Evolutionary conservation across 345 rosid species (phyloP).

Genomic region (Salix exigua): DNA sequence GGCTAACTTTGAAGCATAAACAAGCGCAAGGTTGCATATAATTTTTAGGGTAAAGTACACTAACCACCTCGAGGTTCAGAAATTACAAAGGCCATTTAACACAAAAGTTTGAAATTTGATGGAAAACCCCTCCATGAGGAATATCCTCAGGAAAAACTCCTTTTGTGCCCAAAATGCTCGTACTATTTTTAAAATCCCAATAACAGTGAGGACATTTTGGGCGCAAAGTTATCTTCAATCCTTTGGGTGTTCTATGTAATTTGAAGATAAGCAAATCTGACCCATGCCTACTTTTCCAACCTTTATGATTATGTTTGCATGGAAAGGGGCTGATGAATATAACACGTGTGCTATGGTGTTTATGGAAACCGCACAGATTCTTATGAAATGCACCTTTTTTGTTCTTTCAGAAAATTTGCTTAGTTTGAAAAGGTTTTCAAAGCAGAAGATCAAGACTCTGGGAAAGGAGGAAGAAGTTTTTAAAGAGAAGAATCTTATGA

Average conservation of each 20-base stretch:
- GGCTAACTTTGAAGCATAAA: background rate
- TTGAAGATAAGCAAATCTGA: background rate
- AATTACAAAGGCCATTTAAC: background rate
- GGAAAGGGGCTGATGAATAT: background rate
- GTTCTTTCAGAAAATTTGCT: constrained; percentile 49
- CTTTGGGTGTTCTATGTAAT: background rate
- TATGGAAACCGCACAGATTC: background rate
- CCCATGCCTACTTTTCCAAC: background rate
- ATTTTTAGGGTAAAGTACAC: too few relatives aligned
- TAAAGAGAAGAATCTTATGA: constrained; percentile 77
- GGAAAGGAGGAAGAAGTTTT: constrained; percentile 87
- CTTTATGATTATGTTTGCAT: background rate
- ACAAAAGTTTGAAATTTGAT: too few relatives aligned
- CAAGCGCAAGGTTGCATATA: too few relatives aligned
- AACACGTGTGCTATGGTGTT: background rate
- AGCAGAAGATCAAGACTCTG: constrained; percentile 64
- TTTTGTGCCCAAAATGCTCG: too few relatives aligned
- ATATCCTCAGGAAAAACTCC: too few relatives aligned
- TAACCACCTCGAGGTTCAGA: background rate
- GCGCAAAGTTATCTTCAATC: too few relatives aligned
- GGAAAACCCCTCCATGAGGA: too few relatives aligned
- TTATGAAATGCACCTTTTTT: constrained; percentile 15
- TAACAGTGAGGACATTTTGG: too few relatives aligned
- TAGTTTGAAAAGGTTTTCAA: constrained; percentile 82
- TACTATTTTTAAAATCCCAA: too few relatives aligned